Base-by-base conservation (phyloP, 2,329 filamentous ascomycete genomes). In the Davidsoniella australis region DNA sequence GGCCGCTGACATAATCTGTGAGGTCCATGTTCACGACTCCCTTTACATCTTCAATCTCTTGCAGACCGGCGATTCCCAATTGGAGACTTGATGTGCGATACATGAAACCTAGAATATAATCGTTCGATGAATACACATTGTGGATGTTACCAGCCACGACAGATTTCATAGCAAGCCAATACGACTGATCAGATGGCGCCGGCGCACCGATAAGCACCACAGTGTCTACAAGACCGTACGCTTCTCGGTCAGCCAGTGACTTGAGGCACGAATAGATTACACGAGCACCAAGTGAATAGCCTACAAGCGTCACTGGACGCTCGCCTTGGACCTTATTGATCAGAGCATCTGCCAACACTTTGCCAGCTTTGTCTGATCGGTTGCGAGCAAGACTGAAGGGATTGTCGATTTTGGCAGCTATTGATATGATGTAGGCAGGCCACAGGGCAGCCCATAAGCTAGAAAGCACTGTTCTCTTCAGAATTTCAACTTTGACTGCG, bases 111-210 rank as follows among this genome's bases (percentile, higher is more conserved):
- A 95, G 76, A 29, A 95, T 78, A 58, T 85, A 84, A 63, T 95
- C 88, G 53, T 91, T 88, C 47, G 81, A 78, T 1, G 85, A 89
- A 64, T 82, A 94, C 7, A 89, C 85, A 57, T 95, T 95, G 57
- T 94, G 82, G 6, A 94, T 71, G 51, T 82, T 75, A 2, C 88
- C 87, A 1, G 80, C 76, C 0, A 94, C 86, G 0, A 89, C 85
- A 41, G 75, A 77, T 26, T 85, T 76, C 56, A 94, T 76, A 37
- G 76, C 69, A 41, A 80, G 73, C 88, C 88, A 95, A 56, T 86
- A 77, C 1, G 71, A 70, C 0, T 74, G 64, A 41, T 81, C 75
- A 0, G 81, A 84, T 0, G 88, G 85, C 0, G 82, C 77, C 0
- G 88, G 85, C 0, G 85, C 73, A 2, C 88, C 88, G 51, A 95